Percentiles rank a stretch among this genome's conserved stretches.
Conservation (phyloP, 2,329 filamentous ascomycete species). For the Lachnellula willkommii region DNA sequence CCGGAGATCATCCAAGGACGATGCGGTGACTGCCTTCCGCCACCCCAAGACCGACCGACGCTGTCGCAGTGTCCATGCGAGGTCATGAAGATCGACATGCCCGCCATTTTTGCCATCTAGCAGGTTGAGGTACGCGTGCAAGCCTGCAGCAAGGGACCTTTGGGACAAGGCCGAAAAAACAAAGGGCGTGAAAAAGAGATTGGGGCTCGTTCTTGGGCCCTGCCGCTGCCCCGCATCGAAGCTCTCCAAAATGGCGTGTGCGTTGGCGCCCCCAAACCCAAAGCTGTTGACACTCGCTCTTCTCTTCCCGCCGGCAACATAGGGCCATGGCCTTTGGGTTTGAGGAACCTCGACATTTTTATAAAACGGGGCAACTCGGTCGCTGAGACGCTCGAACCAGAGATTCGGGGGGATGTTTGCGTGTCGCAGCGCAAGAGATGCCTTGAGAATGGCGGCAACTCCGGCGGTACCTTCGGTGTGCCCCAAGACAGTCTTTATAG, state of each 20-base stretch:
- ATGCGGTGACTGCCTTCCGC: no score
- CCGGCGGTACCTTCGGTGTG: conserved; percentile 23
- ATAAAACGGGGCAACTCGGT: conserved; percentile 22
- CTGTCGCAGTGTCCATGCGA: no score
- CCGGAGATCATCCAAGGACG: no score
- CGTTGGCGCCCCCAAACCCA: conserved; percentile 25
- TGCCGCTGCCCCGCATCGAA: not conserved
- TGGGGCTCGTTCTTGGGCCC: no score
- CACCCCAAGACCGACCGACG: no score
- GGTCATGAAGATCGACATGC: no score
- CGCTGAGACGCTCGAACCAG: conserved; percentile 11
- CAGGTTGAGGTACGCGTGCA: no score
- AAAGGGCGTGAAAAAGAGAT: no score
- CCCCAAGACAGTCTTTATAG: conserved; percentile 26
- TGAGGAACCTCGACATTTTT: conserved; percentile 5
- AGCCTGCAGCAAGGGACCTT: no score
- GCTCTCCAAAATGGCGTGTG: conserved; percentile 27
- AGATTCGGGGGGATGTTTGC: conserved; percentile 4
- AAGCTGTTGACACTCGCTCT: conserved; percentile 24
- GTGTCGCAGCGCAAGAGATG: conserved; percentile 24
- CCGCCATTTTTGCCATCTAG: no score
- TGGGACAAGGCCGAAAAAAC: not conserved
- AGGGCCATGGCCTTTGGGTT: conserved; percentile 11
- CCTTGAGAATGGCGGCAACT: conserved; percentile 22
- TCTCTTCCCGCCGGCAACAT: not conserved